Evolutionary conservation across 148 eudicot genomes (phyloP).

Genomic region (Cornus florida): DNA sequence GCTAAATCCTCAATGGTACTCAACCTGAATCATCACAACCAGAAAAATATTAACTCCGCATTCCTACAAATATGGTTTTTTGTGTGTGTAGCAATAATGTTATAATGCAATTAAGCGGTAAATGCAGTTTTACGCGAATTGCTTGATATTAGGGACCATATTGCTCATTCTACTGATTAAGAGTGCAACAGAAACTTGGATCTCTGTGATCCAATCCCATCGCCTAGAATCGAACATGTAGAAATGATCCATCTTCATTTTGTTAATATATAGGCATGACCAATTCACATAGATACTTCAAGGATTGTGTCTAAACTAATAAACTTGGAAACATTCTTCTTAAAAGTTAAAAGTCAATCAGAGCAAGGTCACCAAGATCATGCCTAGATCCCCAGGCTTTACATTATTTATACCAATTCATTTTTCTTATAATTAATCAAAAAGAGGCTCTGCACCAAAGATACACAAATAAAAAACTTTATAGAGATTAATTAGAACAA

Average conservation of each 20-base stretch:
- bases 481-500: no score
- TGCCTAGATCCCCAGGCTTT: neutral
- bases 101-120: no score
- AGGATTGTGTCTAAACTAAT: neutral
- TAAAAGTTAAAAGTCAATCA: no score
- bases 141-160: neutral
- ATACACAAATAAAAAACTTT: no score
- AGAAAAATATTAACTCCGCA: neutral
- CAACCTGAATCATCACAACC: constrained; percentile 54
- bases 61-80: neutral
- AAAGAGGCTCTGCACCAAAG: neutral
- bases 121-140: no score
- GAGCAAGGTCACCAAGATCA: neutral
- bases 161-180: neutral
- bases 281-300: neutral
- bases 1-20: constrained; percentile 74
- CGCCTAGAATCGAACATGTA: neutral
- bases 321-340: neutral
- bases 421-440: neutral
- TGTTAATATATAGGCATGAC: neutral
- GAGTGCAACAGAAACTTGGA: neutral
- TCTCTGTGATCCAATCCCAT: neutral
- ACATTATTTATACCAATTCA: neutral
- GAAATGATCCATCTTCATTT: neutral
- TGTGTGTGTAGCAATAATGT: no score